Percentiles rank a stretch among this genome's conserved stretches.
Conservation (phyloP, 129 eudicot genomes). For the Calendula officinalis region DNA sequence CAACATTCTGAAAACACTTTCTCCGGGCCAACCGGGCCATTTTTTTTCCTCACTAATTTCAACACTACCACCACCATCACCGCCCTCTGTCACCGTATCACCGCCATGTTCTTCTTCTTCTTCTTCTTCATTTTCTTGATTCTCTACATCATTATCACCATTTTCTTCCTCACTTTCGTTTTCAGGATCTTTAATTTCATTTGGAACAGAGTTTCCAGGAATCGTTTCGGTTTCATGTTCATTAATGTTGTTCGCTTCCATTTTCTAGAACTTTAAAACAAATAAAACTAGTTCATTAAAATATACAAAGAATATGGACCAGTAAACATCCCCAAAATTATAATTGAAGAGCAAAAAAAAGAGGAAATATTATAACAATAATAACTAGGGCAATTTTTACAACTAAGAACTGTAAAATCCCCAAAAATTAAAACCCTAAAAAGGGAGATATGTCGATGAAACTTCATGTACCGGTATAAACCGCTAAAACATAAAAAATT, state of each 20-base stretch:
- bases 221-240: conserved; percentile 32
- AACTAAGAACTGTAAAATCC: background rate
- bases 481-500: conserved; percentile 7
- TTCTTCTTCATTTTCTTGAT: conserved; percentile 20
- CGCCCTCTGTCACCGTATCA: conserved; percentile 16
- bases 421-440: conserved; percentile 2
- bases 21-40: conserved; percentile 99
- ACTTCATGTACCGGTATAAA: conserved; percentile 1
- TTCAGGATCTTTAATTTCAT: conserved; percentile 44
- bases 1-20: conserved; percentile 85
- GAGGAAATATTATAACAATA: background rate
- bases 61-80: conserved; percentile 7
- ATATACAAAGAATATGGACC: too few species aligned
- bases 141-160: conserved; percentile 13
- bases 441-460: background rate
- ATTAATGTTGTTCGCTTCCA: conserved; percentile 50
- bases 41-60: conserved; percentile 40
- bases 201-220: conserved; percentile 49
- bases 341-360: background rate
- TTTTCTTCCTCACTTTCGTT: conserved; percentile 30
- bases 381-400: background rate
- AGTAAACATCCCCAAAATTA: conserved; percentile 1
- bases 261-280: conserved; percentile 26
- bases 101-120: conserved; percentile 12
- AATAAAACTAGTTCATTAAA: too few species aligned